Conservation (phyloP, 257 asterid genomes). For the Haberlea rhodopensis region DNA sequence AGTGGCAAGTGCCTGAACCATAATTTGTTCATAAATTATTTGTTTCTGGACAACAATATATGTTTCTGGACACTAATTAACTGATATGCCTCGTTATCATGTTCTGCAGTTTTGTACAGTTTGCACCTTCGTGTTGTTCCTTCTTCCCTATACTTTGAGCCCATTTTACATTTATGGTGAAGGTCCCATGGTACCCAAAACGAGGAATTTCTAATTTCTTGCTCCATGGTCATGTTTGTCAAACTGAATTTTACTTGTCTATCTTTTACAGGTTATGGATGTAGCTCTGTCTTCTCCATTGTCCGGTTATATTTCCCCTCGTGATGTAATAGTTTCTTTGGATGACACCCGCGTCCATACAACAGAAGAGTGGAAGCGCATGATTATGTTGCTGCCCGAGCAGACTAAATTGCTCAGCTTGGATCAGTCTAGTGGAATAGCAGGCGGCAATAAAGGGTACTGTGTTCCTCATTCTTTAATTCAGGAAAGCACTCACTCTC, state of each 20-base stretch:
- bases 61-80: conserved; percentile 24
- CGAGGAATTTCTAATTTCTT: conserved; percentile 17
- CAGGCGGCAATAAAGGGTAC: conserved; percentile 48
- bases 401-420: conserved; percentile 31
- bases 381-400: conserved; percentile 35
- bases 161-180: conserved; percentile 69
- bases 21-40: conserved; percentile 10
- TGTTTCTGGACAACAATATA: neutral
- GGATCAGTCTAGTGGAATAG: conserved; percentile 28
- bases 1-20: conserved; percentile 43
- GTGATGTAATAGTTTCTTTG: conserved; percentile 57
- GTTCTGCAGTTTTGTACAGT: conserved; percentile 62
- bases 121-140: conserved; percentile 55
- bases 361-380: conserved; percentile 62
- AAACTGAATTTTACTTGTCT: conserved; percentile 23
- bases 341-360: conserved; percentile 49
- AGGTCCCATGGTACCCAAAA: conserved; percentile 58
- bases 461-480: conserved; percentile 60
- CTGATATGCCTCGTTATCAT: conserved; percentile 26
- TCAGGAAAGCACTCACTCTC: conserved; percentile 40
- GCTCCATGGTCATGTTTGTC: conserved; percentile 10
- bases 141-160: conserved; percentile 57
- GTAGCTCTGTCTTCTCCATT: conserved; percentile 69
- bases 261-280: conserved; percentile 57
- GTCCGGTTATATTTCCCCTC: conserved; percentile 58